Conservation (phyloP, 257 asterid species). For the Haberlea rhodopensis region DNA sequence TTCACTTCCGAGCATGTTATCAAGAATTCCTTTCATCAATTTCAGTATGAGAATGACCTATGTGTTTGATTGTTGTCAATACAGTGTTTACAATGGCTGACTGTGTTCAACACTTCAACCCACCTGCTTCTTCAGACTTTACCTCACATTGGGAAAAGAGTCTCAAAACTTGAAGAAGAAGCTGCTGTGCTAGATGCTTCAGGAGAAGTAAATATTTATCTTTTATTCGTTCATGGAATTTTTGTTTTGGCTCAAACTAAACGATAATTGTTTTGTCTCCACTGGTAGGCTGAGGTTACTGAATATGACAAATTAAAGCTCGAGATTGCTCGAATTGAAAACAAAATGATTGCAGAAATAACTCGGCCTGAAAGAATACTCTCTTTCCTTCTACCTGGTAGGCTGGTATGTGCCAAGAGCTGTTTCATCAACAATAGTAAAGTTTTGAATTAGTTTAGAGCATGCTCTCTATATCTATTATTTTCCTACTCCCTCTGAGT, state of each 20-base stretch:
- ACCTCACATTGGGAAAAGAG: constrained; percentile 83
- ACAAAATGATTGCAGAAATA: constrained; percentile 86
- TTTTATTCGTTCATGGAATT: constrained; percentile 22
- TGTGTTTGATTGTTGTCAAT: constrained; percentile 14
- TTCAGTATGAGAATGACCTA: constrained; percentile 75
- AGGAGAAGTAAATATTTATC: constrained; percentile 70
- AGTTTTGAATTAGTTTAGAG: neutral
- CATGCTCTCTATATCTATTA: neutral
- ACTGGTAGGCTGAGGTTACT: constrained; percentile 73
- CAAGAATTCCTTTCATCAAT: constrained; percentile 88
- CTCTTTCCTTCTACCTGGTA: constrained; percentile 83
- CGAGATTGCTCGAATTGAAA: constrained; percentile 73
- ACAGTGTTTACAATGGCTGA: constrained; percentile 25
- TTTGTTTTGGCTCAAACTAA: constrained; percentile 6
- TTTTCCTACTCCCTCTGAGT: constrained; percentile 15
- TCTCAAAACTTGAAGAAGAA: constrained; percentile 83
- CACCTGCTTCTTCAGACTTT: constrained; percentile 60
- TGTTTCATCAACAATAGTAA: neutral
- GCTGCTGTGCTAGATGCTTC: constrained; percentile 88
- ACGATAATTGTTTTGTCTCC: constrained; percentile 24
- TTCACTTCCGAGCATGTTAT: constrained; percentile 98
- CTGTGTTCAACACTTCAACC: constrained; percentile 19
- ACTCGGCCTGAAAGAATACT: constrained; percentile 84
- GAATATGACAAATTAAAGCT: constrained; percentile 83
- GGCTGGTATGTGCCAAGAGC: constrained; percentile 66